Evolutionary conservation across 1,284 basidiomycete genomes (phyloP), one percentile per base, ranked within the genome.

Genomic region (Leccinum subrobustum): DNA sequence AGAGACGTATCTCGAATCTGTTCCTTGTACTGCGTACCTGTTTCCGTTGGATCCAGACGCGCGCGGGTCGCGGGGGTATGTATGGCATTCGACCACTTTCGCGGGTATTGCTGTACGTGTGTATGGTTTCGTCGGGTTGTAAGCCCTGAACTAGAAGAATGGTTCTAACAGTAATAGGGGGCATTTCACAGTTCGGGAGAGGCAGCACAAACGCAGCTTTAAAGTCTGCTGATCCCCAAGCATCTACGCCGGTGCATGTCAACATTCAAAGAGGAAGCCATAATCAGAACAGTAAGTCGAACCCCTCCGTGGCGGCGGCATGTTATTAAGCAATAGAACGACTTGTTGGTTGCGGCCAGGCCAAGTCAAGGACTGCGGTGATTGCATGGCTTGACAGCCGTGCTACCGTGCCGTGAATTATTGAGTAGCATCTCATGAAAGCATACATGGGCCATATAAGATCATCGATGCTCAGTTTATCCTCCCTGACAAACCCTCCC

Each of bases 361-460:
- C 9, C 50, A 27, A 52, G 27, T n/a, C 52, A 4, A 53, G 18
- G 31, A 8, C 29, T 53, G 52, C 29, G 31, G 18, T 35, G 31
- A 29, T 23, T 9, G 9, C 7, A 16, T 48, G 11, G 6, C 23
- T 9, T 0, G n/a, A 29, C 16, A 27, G 27, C 23, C 25, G 25
- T 25, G 25, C 25, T 25, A 25, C 23, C 23, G 23, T 25, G 23
- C 23, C 23, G 23, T 25, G 23, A 25, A 25, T 25, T 4, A 25
- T 25, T 25, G 23, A 25, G 23, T 25, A 25, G 23, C 23, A 25
- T 25, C 23, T 25, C 23, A 25, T 25, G 23, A 25, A 25, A 25
- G 23, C 23, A 25, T 25, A 25, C 23, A 25, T 25, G 16, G 9
- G 31, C 27, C 18, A 56, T 67, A 71, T 65, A 71, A 71, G 27